Conservation (phyloP, 495 filamentous ascomycete genomes). For the Hypoxylon fuscum region DNA sequence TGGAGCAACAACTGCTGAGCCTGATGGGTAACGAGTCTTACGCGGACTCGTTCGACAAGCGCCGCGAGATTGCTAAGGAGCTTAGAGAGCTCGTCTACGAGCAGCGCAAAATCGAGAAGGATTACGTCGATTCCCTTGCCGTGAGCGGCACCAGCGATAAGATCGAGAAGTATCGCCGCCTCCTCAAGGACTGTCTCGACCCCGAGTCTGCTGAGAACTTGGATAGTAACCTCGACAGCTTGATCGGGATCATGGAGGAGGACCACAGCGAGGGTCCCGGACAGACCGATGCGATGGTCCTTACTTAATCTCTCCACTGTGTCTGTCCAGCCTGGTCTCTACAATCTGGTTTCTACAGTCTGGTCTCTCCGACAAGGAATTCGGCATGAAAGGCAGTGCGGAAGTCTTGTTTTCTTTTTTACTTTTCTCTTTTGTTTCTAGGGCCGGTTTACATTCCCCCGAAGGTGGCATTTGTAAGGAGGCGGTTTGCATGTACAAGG, state of each 20-base stretch:
- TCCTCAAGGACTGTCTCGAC: slow-evolving; percentile 56
- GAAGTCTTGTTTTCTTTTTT: too few species aligned
- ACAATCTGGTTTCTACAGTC: too few species aligned
- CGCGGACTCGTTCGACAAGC: too few species aligned
- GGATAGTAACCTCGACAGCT: slow-evolving; percentile 56
- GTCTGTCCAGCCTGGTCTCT: too few species aligned
- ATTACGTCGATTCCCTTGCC: slow-evolving; percentile 58
- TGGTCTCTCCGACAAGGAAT: too few species aligned
- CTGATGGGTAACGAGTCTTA: slow-evolving; percentile 45
- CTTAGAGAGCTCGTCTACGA: slow-evolving; percentile 47
- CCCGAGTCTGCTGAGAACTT: slow-evolving; percentile 57
- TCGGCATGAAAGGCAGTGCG: too few species aligned
- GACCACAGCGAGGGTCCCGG: slow-evolving; percentile 44
- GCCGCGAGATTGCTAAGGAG: slow-evolving; percentile 51
- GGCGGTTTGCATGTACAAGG: too few species aligned
- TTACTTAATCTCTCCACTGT: slow-evolving; percentile 30
- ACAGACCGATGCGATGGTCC: slow-evolving; percentile 41
- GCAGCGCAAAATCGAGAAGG: slow-evolving; percentile 52
- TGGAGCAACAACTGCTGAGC: slow-evolving; percentile 46
- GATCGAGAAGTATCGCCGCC: slow-evolving; percentile 59
- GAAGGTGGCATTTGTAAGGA: too few species aligned
- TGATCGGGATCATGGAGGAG: slow-evolving; percentile 63
- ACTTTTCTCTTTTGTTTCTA: too few species aligned
- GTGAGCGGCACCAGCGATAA: slow-evolving; percentile 56
- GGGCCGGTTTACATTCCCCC: too few species aligned